phyloP scores from a whole-genome alignment of 306 rosid species.

The Medicago truncatula region DNA sequence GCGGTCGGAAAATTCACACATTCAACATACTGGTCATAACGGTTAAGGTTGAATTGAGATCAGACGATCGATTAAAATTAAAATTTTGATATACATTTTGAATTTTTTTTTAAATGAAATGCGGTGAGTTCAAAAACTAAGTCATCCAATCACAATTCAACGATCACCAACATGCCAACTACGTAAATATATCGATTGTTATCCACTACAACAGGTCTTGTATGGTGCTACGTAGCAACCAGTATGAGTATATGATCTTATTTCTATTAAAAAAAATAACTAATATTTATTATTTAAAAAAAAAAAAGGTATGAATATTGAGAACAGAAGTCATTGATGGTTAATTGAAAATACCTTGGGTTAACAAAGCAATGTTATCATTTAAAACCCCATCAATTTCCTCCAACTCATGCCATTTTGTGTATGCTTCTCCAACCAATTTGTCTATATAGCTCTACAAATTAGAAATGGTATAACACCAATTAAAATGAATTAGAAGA shows the following conservation, averaged over 20 bases:
- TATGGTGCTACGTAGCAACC: neutral
- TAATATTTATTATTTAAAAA: neutral
- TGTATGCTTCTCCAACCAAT: slow-evolving; percentile 61
- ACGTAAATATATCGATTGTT: no score
- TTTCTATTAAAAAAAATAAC: neutral
- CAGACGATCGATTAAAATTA: neutral
- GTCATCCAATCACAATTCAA: neutral
- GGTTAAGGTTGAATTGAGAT: no score
- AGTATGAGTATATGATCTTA: neutral
- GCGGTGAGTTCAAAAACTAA: no score
- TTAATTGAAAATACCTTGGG: slow-evolving; percentile 59
- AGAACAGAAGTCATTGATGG: neutral
- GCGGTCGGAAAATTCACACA: no score
- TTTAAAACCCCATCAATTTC: slow-evolving; percentile 51
- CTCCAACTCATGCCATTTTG: slow-evolving; percentile 58
- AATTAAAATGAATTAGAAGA: neutral
- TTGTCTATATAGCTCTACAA: slow-evolving; percentile 57
- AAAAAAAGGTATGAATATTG: neutral
- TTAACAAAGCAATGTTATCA: slow-evolving; percentile 54
- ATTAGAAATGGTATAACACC: neutral
- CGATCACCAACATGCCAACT: neutral
- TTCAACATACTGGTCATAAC: no score
- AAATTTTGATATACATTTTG: no score
- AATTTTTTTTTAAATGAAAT: no score
- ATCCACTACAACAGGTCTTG: neutral